A percentile compares a stretch with the other conserved stretches of the same genome.
Evolutionary conservation across 495 filamentous ascomycete species (phyloP).

Genomic region (Ascobolus immersus): DNA sequence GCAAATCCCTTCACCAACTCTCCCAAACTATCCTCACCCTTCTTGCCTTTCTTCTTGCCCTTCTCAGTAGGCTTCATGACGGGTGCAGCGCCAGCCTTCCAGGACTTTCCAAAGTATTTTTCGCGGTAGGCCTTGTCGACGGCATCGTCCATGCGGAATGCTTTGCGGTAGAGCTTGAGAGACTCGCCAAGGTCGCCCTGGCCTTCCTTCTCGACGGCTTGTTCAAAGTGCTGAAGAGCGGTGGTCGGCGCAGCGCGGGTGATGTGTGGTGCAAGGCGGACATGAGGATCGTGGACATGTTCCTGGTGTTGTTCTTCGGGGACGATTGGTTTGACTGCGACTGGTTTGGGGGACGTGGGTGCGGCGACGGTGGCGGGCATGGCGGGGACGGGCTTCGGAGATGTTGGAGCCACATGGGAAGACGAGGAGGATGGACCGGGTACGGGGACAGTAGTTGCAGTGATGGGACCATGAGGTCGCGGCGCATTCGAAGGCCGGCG

Average conservation of each 20-base stretch:
- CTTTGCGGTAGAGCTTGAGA: constrained; percentile 64
- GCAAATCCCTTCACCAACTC: no score
- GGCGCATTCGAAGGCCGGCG: background rate
- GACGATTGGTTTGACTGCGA: background rate
- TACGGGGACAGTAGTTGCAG: background rate
- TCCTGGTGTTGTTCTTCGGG: constrained; percentile 16
- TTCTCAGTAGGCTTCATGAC: constrained; percentile 22
- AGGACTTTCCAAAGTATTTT: constrained; percentile 61
- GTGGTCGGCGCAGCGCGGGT: constrained; percentile 22
- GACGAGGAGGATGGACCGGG: background rate
- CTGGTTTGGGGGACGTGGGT: background rate
- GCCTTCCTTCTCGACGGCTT: constrained; percentile 65
- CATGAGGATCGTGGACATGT: constrained; percentile 14
- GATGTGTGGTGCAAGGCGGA: background rate
- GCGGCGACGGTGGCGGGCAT: background rate
- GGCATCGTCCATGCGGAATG: constrained; percentile 60
- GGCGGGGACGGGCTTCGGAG: background rate
- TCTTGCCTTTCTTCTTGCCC: constrained; percentile 3
- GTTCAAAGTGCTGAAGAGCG: constrained; percentile 80
- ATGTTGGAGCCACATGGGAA: no score
- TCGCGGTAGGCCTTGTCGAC: constrained; percentile 70
- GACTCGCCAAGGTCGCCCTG: constrained; percentile 76
- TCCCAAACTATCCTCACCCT: no score
- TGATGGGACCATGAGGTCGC: background rate
- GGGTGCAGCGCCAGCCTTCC: no score